phyloP scores from a whole-genome alignment of 1,284 basidiomycete species.

The Moesziomyces antarcticus region DNA sequence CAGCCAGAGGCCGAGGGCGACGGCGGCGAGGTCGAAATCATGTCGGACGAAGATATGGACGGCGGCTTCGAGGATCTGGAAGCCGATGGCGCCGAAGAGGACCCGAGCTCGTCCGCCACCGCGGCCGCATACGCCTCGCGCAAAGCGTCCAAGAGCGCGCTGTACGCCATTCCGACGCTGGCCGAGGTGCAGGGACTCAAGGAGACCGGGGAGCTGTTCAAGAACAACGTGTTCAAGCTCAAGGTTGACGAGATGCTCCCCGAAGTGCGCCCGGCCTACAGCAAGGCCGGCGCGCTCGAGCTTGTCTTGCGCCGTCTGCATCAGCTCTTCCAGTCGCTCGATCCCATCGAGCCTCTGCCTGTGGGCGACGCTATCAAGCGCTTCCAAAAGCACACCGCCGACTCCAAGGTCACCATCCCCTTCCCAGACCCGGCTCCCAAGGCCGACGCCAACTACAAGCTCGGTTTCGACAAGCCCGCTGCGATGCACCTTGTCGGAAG shows the following conservation, averaged over 20 bases:
- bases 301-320: slow-evolving; percentile 59
- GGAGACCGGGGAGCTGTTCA: slow-evolving; percentile 81
- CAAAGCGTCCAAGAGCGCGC: slow-evolving; percentile 47
- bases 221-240: slow-evolving; percentile 85
- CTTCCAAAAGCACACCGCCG: slow-evolving; percentile 70
- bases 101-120: slow-evolving; percentile 9
- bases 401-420: slow-evolving; percentile 67
- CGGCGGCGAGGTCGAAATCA: slow-evolving; percentile 48
- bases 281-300: slow-evolving; percentile 57
- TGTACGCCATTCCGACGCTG: slow-evolving; percentile 71
- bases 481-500: slow-evolving; percentile 74
- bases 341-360: slow-evolving; percentile 36
- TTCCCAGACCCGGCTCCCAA: slow-evolving; percentile 68
- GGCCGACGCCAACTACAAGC: slow-evolving; percentile 73
- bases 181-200: slow-evolving; percentile 81
- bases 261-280: slow-evolving; percentile 51
- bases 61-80: slow-evolving; percentile 65
- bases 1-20: slow-evolving; percentile 25
- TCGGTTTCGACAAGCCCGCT: slow-evolving; percentile 82
- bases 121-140: slow-evolving; percentile 30
- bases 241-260: slow-evolving; percentile 73
- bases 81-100: slow-evolving; percentile 43
- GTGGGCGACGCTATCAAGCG: slow-evolving; percentile 53
- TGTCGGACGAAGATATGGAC: slow-evolving; percentile 65
- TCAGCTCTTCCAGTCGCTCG: slow-evolving; percentile 41